Percentiles rank a stretch among this genome's conserved stretches.
Conservation (phyloP, 2,329 filamentous ascomycete genomes). For the Venturia carpophila region DNA sequence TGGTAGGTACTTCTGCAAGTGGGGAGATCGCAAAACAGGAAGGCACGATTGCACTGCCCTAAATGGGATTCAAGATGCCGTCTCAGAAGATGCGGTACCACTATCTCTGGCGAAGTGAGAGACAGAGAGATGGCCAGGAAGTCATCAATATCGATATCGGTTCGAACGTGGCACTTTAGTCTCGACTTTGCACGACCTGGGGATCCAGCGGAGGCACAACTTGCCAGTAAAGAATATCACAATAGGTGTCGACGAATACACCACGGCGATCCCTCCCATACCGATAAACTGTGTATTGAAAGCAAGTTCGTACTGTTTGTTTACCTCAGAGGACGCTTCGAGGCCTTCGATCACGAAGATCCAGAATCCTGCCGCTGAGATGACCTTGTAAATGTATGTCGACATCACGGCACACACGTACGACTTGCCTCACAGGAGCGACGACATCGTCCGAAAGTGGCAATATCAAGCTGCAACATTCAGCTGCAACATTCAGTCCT, state of each 20-base stretch:
- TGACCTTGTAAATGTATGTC: not conserved
- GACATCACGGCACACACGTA: constrained; percentile 2
- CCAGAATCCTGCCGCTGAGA: not conserved
- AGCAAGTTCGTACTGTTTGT: no score
- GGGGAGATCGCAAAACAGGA: not conserved
- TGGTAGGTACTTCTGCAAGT: no score
- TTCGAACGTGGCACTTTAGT: no score
- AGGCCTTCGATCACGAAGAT: not conserved
- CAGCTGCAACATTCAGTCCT: no score
- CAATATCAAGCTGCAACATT: not conserved
- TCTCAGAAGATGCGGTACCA: no score
- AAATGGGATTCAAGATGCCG: no score
- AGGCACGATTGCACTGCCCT: not conserved
- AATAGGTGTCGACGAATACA: not conserved
- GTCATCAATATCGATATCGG: not conserved
- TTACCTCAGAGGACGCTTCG: not conserved
- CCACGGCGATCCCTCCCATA: not conserved
- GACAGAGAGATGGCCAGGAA: not conserved
- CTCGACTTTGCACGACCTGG: no score
- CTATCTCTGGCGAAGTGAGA: not conserved
- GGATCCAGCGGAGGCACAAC: no score
- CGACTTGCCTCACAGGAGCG: not conserved
- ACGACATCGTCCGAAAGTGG: not conserved
- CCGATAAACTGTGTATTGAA: no score
- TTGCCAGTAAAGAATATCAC: no score